Conservation (phyloP, 345 rosid genomes). For the Mallotus nudiflorus region DNA sequence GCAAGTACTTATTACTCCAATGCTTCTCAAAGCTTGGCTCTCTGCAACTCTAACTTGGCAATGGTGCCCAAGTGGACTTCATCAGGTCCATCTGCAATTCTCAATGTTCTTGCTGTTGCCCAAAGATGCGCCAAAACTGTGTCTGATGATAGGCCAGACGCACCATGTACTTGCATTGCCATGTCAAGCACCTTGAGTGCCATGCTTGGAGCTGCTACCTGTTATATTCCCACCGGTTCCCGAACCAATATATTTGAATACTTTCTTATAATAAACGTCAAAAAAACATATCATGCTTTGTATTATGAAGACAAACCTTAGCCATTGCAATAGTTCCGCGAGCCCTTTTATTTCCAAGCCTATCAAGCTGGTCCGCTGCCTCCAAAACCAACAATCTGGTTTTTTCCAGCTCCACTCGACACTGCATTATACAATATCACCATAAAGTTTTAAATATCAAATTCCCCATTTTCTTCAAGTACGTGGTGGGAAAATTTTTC, state of each 20-base stretch:
- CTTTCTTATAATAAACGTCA: not conserved
- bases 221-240: not conserved
- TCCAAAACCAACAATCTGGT: slow-evolving; percentile 81
- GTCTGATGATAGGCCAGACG: slow-evolving; percentile 75
- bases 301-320: slow-evolving; percentile 43
- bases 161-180: slow-evolving; percentile 95
- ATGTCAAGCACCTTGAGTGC: slow-evolving; percentile 80
- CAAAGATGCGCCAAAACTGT: slow-evolving; percentile 83
- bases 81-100: slow-evolving; percentile 90
- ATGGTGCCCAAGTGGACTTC: slow-evolving; percentile 95
- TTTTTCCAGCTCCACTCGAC: slow-evolving; percentile 79
- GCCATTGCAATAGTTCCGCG: slow-evolving; percentile 89
- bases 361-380: slow-evolving; percentile 94
- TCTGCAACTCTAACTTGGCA: slow-evolving; percentile 72
- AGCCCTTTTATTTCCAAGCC: slow-evolving; percentile 85
- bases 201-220: slow-evolving; percentile 99
- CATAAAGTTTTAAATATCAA: not conserved
- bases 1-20: not conserved
- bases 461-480: not conserved
- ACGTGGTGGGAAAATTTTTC: not conserved
- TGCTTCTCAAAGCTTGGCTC: slow-evolving; percentile 66
- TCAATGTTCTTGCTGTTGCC: slow-evolving; percentile 82
- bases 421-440: slow-evolving; percentile 40
- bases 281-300: not conserved
- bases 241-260: not conserved